These are phyloP conservation scores for Mycena maculata DNA, from an alignment of 768 basidiomycete species.

Conservation along the genomic window DNA sequence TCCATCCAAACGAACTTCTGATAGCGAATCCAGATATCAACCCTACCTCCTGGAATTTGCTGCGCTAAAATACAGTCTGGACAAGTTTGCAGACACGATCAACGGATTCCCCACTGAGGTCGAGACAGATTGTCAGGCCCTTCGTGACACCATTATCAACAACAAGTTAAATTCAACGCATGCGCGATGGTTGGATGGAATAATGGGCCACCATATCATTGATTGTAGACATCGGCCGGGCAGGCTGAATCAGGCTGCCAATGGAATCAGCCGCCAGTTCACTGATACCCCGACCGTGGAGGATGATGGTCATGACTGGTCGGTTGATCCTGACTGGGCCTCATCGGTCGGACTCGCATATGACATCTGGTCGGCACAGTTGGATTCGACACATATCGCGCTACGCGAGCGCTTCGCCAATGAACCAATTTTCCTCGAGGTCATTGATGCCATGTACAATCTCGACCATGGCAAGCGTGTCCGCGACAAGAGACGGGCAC, in stretches of 20 bases:
- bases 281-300: conserved; percentile 4
- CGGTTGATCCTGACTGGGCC: conserved; percentile 35
- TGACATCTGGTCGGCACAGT: conserved; percentile 21
- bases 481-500: conserved; percentile 23
- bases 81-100: conserved; percentile 36
- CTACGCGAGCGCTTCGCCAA: conserved; percentile 26
- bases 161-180: conserved; percentile 41
- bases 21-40: conserved; percentile 41
- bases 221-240: conserved; percentile 38
- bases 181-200: conserved; percentile 39
- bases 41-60: conserved; percentile 50
- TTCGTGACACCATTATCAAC: conserved; percentile 40
- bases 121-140: conserved; percentile 29
- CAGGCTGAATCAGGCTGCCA: conserved; percentile 36
- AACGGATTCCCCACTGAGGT: conserved; percentile 40
- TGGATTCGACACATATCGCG: conserved; percentile 10
- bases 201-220: conserved; percentile 34
- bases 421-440: conserved; percentile 35
- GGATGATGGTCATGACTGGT: conserved; percentile 38
- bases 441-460: conserved; percentile 30
- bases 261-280: conserved; percentile 39
- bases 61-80: conserved; percentile 29
- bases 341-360: conserved; percentile 8
- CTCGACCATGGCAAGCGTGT: conserved; percentile 29
- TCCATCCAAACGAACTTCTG: conserved; percentile 45